Conservation (phyloP, 2,329 filamentous ascomycete genomes). For the Trichoderma citrinoviride region DNA sequence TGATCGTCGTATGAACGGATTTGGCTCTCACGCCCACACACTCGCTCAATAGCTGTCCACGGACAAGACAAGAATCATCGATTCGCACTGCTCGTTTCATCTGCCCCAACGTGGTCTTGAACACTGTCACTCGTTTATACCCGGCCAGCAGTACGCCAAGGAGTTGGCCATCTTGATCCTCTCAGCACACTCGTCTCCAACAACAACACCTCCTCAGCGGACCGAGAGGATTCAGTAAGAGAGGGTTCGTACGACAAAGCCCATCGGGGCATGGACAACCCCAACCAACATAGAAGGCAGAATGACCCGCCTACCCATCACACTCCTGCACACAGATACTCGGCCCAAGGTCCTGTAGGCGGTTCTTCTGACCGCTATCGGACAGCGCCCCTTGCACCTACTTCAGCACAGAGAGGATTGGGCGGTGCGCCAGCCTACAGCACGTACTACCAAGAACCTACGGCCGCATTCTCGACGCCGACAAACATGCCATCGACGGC, state of each 20-base stretch:
- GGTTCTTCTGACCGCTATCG: constrained; percentile 45
- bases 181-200: constrained; percentile 2
- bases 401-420: constrained; percentile 50
- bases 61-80: neutral
- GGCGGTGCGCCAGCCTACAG: constrained; percentile 56
- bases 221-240: constrained; percentile 8
- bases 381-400: constrained; percentile 49
- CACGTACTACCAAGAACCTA: constrained; percentile 57
- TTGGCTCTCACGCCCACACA: neutral
- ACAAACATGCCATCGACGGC: constrained; percentile 55
- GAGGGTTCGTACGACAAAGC: constrained; percentile 6
- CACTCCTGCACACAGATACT: constrained; percentile 53
- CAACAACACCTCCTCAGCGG: constrained; percentile 5
- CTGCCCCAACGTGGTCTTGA: neutral
- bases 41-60: constrained; percentile 9
- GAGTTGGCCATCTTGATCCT: neutral
- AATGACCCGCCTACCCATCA: constrained; percentile 54
- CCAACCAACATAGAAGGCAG: constrained; percentile 22
- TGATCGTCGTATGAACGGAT: neutral
- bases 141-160: neutral
- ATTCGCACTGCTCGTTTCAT: constrained; percentile 9
- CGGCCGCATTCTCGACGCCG: constrained; percentile 51
- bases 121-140: neutral
- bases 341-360: constrained; percentile 46
- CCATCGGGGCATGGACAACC: constrained; percentile 23